Conservation (phyloP, 352 stramenopile genomes). For the Peronospora tabacina region DNA sequence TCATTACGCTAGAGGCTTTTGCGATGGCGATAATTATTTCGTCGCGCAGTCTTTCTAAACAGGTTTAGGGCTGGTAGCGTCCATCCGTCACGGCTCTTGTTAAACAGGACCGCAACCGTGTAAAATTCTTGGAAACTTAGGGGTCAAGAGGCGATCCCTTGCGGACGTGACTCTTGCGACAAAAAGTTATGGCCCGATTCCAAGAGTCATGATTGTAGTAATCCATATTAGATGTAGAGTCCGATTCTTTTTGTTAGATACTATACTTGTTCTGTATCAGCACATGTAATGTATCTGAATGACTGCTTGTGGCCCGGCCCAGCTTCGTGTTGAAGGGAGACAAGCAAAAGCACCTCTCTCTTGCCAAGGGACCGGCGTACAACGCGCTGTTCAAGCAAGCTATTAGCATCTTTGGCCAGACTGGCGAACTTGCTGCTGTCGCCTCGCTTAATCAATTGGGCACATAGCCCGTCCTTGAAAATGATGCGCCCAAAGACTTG, state of each 20-base stretch:
- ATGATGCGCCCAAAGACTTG: background rate
- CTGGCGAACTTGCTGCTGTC: background rate
- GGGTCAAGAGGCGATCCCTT: background rate
- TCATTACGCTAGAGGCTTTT: background rate
- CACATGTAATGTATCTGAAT: no score
- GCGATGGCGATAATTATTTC: background rate
- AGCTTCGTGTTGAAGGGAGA: constrained; percentile 7
- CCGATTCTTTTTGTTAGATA: no score
- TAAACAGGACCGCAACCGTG: no score
- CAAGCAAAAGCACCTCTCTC: background rate
- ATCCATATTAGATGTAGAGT: no score
- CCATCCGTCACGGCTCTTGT: no score
- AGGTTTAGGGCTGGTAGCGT: no score
- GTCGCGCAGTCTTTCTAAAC: no score
- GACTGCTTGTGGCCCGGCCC: constrained; percentile 1
- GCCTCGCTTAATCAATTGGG: background rate
- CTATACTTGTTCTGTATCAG: no score
- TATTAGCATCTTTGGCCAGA: constrained; percentile 1
- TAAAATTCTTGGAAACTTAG: no score
- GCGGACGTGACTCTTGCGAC: no score
- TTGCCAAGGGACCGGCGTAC: background rate
- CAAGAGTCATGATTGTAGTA: no score
- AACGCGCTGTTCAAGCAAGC: constrained; percentile 12
- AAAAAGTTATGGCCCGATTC: no score
- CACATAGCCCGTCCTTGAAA: background rate